These are phyloP conservation scores for Hanseniaspora hatyaiensis DNA, from an alignment of 805 yeast genomes.

Conservation along the genomic window DNA sequence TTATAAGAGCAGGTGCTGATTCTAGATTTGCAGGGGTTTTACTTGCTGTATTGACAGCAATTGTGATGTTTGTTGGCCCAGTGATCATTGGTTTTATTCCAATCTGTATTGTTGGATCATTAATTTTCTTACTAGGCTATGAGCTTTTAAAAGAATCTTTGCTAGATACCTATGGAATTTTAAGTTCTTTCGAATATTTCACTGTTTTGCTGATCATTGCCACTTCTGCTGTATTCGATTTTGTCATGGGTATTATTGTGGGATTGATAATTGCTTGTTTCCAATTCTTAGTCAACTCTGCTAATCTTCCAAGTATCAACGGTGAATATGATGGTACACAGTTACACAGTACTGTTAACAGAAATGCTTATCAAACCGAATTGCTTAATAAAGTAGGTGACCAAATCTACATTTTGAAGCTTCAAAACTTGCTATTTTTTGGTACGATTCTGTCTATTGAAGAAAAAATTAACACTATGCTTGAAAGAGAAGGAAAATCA, in stretches of 20 bases:
- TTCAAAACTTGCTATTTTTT: slow-evolving; percentile 82
- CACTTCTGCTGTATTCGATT: slow-evolving; percentile 92
- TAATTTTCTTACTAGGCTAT: slow-evolving; percentile 81
- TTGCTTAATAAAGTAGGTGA: slow-evolving; percentile 77
- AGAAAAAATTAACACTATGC: slow-evolving; percentile 50
- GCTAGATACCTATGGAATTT: slow-evolving; percentile 69
- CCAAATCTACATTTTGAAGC: slow-evolving; percentile 76
- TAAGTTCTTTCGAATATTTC: slow-evolving; percentile 64
- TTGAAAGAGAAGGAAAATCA: slow-evolving; percentile 40
- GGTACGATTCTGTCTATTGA: slow-evolving; percentile 94
- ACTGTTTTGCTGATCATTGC: slow-evolving; percentile 80
- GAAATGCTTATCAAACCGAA: slow-evolving; percentile 81
- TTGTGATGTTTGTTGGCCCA: slow-evolving; percentile 80
- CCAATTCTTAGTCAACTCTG: slow-evolving; percentile 89
- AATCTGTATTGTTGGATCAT: slow-evolving; percentile 87
- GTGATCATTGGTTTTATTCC: slow-evolving; percentile 89
- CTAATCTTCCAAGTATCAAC: slow-evolving; percentile 66
- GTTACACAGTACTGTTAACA: slow-evolving; percentile 81
- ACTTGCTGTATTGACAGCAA: slow-evolving; percentile 69
- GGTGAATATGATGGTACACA: slow-evolving; percentile 77
- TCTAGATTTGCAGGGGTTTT: slow-evolving; percentile 80
- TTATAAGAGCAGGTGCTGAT: slow-evolving; percentile 91
- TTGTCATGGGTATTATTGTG: slow-evolving; percentile 80
- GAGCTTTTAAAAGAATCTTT: slow-evolving; percentile 80
- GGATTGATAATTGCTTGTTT: slow-evolving; percentile 87